Base-by-base conservation (phyloP, 106 monocot species). In the Allium cepa region DNA sequence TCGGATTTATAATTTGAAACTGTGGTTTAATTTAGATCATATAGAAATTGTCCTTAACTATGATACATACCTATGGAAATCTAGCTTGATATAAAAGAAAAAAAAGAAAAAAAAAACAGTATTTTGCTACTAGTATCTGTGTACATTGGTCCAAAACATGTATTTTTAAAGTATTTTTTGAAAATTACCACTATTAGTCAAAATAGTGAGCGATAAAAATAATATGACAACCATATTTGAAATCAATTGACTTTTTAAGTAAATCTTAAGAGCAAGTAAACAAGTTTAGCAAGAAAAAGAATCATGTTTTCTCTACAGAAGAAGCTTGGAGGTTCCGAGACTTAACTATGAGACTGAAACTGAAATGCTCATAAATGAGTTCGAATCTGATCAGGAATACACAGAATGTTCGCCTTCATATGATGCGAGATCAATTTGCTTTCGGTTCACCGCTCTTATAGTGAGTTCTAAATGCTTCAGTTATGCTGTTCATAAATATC, bases 241-340 rank as follows among this genome's bases (percentile, higher is more conserved):
- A 62, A 56, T 3, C 13, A 49, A 55, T 7, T 10, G 12, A 50
- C 10, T 53, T 26, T 16, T 6, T 49, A 22, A 11, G 7, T 26
- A 67, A 36, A 36, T 36, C 36, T 36, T 36, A 36, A 36, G 36
- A 36, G 36, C 36, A 36, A 36, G 5, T 22, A 36, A 36, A 36
- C 36, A 4, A 36, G 36, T 51, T n/a, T 49, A 14, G 46, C 17
- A 45, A 22, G 11, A 45, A 27, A 22, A 28, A 8, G 46, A 14
- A 12, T 14, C 3, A 15, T 57, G 47, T 46, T 17, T 48, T 28
- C 18, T 26, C 11, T 11, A 8, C 74, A 80, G 84, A 68, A 71
- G 67, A 16, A 80, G 80, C n/a, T 59, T 80, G 71, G 77, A 77
- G 26, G 76, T 72, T 7, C 66, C 73, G 4, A 66, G 80, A 63